phyloP scores from a whole-genome alignment of 805 yeast genomes.

The Suhomyces sp. region DNA sequence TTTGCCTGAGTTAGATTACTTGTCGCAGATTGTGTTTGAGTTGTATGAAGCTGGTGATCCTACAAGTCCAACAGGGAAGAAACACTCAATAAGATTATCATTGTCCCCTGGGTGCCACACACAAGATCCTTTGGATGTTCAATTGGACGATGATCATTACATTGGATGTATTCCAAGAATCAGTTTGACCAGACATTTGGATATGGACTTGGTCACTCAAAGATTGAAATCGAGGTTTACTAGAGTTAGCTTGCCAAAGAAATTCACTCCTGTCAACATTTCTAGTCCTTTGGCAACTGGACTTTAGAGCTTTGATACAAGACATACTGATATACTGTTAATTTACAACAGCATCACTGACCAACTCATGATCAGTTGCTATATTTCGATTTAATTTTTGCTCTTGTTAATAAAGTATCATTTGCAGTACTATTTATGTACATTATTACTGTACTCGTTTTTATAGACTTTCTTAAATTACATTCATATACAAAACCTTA shows the following conservation, averaged over 20 bases:
- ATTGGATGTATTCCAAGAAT: conserved; percentile 93
- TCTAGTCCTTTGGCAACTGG: conserved; percentile 57
- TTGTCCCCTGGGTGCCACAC: conserved; percentile 98
- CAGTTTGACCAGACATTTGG: conserved; percentile 88
- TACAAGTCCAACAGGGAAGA: conserved; percentile 59
- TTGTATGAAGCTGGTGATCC: conserved; percentile 79
- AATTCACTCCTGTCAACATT: conserved; percentile 84
- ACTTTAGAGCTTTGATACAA: too few species aligned
- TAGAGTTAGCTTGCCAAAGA: conserved; percentile 88
- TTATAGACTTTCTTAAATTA: too few species aligned
- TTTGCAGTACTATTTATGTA: too few species aligned
- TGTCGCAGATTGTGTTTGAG: conserved; percentile 93
- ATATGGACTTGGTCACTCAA: conserved; percentile 82
- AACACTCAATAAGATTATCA: conserved; percentile 87
- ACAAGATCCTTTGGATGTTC: conserved; percentile 95
- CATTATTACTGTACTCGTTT: too few species aligned
- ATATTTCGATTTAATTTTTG: too few species aligned
- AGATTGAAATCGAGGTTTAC: conserved; percentile 77
- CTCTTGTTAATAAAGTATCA: too few species aligned
- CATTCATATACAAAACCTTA: too few species aligned
- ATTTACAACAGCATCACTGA: too few species aligned
- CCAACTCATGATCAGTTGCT: too few species aligned
- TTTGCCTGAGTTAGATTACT: conserved; percentile 91
- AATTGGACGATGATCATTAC: conserved; percentile 92
- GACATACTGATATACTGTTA: too few species aligned